Percentiles rank a stretch among this genome's conserved stretches.
These are phyloP conservation scores for Agapanthus africanus DNA, from an alignment of 106 monocot species.

Conservation along the genomic window DNA sequence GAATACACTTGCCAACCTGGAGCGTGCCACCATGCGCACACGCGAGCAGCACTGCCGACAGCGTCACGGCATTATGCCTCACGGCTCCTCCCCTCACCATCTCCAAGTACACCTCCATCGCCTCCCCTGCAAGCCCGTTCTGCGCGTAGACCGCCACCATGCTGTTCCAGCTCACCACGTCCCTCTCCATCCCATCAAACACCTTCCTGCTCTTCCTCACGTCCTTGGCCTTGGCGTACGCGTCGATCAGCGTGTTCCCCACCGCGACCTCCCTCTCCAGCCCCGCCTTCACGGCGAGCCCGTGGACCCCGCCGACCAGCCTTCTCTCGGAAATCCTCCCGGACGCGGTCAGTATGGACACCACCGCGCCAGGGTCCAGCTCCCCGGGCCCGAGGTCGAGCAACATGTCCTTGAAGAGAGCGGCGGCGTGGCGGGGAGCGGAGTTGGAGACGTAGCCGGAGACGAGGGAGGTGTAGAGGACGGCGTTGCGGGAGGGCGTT, in stretches of 20 bases:
- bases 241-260: constrained; percentile 70
- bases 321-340: constrained; percentile 31
- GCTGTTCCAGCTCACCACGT: constrained; percentile 81
- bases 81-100: constrained; percentile 27
- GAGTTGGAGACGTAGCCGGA: constrained; percentile 47
- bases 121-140: constrained; percentile 54
- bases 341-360: constrained; percentile 52
- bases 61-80: constrained; percentile 45
- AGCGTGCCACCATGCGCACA: constrained; percentile 73
- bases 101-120: constrained; percentile 44
- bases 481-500: constrained; percentile 34
- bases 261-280: constrained; percentile 41
- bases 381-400: constrained; percentile 4
- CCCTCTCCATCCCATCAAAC: constrained; percentile 71
- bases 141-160: constrained; percentile 73
- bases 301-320: constrained; percentile 35
- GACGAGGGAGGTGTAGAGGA: constrained; percentile 69
- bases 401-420: constrained; percentile 38
- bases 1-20: constrained; percentile 63
- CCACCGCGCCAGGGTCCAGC: constrained; percentile 43
- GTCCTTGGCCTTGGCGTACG: constrained; percentile 63
- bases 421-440: constrained; percentile 15
- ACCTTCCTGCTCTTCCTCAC: constrained; percentile 41
- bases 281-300: constrained; percentile 45
- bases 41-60: constrained; percentile 63